phyloP scores from a whole-genome alignment of 2,329 filamentous ascomycete genomes.

The Fusarium buxicola region DNA sequence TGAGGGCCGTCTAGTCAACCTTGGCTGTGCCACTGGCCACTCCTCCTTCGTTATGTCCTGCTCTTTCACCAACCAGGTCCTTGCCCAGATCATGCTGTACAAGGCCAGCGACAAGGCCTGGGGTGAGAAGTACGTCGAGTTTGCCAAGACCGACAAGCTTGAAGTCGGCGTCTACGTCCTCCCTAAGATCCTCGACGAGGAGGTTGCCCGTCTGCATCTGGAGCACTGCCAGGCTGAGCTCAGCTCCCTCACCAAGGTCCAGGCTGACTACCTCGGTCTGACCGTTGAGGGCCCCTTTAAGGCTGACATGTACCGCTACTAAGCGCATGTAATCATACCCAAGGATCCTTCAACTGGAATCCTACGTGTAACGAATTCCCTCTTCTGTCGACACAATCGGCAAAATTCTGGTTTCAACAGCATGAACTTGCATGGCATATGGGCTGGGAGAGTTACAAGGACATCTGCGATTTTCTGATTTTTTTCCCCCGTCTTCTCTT shows the following conservation, averaged over 20 bases:
- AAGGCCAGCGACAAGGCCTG: constrained; percentile 91
- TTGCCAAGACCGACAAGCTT: constrained; percentile 91
- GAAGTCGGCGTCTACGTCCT: constrained; percentile 91
- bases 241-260: constrained; percentile 82
- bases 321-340: constrained; percentile 53
- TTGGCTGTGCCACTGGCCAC: constrained; percentile 98
- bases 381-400: constrained; percentile 49
- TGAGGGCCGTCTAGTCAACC: constrained; percentile 98
- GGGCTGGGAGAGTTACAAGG: constrained; percentile 47
- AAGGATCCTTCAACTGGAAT: constrained; percentile 56
- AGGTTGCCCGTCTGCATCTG: constrained; percentile 94
- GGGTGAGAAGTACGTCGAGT: constrained; percentile 94
- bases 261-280: constrained; percentile 95
- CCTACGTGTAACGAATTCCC: constrained; percentile 53
- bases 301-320: constrained; percentile 73
- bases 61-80: constrained; percentile 99
- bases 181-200: constrained; percentile 99
- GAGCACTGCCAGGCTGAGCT: constrained; percentile 95
- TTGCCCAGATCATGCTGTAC: constrained; percentile 98
- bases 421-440: constrained; percentile 57
- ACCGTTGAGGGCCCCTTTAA: constrained; percentile 92
- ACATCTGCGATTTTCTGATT: constrained; percentile 42
- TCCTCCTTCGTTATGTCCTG: constrained; percentile 99
- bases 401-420: constrained; percentile 59
- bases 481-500: constrained; percentile 36